A percentile compares a stretch with the other conserved stretches of the same genome.
These are phyloP conservation scores for Wickerhamomyces rabaulensis DNA, from an alignment of 805 yeast species.

Conservation along the genomic window DNA sequence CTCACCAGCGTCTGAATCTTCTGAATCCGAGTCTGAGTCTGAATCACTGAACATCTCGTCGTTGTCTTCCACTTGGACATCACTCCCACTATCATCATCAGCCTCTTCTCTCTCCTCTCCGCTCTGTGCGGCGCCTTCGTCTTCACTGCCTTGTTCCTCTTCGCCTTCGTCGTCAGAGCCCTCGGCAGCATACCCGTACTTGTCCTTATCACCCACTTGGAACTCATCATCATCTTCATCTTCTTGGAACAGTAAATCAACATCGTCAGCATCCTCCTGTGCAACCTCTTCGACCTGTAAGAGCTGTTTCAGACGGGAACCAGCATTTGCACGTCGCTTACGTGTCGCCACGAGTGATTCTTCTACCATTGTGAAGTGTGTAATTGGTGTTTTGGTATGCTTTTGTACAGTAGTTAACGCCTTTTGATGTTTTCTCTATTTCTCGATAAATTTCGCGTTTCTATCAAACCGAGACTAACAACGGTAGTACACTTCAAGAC, in stretches of 20 bases:
- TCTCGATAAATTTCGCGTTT: not conserved
- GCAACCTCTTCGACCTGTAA: constrained; percentile 58
- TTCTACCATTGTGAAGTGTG: not conserved
- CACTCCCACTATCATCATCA: constrained; percentile 6
- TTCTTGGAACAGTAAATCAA: constrained; percentile 63
- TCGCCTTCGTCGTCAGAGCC: constrained; percentile 26
- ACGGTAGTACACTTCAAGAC: too few species aligned
- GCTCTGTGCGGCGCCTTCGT: constrained; percentile 15
- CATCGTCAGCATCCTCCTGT: constrained; percentile 54
- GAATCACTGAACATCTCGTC: constrained; percentile 56
- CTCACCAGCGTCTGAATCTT: constrained; percentile 65
- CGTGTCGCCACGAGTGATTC: constrained; percentile 72
- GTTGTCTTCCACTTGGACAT: constrained; percentile 17
- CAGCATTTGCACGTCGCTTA: constrained; percentile 81
- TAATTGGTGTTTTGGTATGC: not conserved
- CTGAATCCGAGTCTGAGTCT: constrained; percentile 42
- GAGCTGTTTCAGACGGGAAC: constrained; percentile 70
- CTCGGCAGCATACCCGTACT: constrained; percentile 25
- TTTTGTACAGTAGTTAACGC: too few species aligned
- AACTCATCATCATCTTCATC: constrained; percentile 53
- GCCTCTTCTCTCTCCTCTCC: constrained; percentile 13
- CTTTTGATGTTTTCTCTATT: not conserved
- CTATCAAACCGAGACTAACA: not conserved
- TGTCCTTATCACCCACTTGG: constrained; percentile 21
- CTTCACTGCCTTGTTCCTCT: constrained; percentile 24